phyloP scores from a whole-genome alignment of 2,329 filamentous ascomycete genomes.

The Calonectria hongkongensis region DNA sequence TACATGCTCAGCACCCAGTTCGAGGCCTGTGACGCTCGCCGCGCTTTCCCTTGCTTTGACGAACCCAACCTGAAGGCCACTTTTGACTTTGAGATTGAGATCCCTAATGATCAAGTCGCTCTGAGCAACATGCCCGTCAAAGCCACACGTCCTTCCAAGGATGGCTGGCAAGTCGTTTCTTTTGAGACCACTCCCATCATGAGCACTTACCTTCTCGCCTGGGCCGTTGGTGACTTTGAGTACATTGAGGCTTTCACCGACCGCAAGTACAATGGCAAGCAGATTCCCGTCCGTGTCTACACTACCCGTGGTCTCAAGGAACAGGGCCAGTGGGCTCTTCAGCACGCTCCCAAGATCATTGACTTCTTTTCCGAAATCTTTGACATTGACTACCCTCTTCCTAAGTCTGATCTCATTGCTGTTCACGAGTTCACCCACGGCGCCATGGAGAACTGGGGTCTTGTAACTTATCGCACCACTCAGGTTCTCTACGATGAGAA shows the following conservation, averaged over 20 bases:
- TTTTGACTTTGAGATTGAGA: conserved; percentile 94
- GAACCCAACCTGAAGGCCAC: conserved; percentile 98
- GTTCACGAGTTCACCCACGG: conserved; percentile 93
- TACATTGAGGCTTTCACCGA: conserved; percentile 94
- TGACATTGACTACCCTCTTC: conserved; percentile 92
- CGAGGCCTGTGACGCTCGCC: conserved; percentile 94
- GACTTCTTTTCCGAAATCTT: conserved; percentile 98
- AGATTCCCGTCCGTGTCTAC: conserved; percentile 94
- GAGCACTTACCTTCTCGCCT: conserved; percentile 93
- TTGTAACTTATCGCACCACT: conserved; percentile 96
- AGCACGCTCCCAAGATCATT: conserved; percentile 94
- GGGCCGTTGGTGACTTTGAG: conserved; percentile 98
- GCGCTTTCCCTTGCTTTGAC: conserved; percentile 98
- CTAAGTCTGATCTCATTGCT: conserved; percentile 92
- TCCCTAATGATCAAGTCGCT: conserved; percentile 90
- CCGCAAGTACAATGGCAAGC: conserved; percentile 92
- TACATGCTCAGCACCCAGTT: conserved; percentile 97
- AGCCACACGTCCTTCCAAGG: conserved; percentile 73
- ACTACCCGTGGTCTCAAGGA: conserved; percentile 96
- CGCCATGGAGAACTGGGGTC: conserved; percentile 97
- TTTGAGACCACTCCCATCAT: conserved; percentile 92
- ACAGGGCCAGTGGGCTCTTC: conserved; percentile 90
- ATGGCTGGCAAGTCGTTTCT: conserved; percentile 82
- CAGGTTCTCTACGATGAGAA: conserved; percentile 97
- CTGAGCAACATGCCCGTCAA: conserved; percentile 98